Evolutionary conservation across 2,329 filamentous ascomycete species (phyloP).

Genomic region (Aspergillus latus): DNA sequence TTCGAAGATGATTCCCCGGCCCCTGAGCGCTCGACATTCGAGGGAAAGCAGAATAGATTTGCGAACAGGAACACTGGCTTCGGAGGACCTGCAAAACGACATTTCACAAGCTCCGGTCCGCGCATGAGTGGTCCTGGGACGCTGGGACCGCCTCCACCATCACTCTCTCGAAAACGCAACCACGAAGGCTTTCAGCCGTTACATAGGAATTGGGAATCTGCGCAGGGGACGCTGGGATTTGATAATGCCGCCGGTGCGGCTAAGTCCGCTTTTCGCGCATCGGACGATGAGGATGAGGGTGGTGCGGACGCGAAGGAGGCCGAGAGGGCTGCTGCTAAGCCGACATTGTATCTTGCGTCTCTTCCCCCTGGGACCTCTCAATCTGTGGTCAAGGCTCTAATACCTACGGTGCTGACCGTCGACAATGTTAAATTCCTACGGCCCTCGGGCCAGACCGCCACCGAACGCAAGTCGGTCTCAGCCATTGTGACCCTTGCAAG

Average conservation of each 20-base stretch:
- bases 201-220: slow-evolving; percentile 41
- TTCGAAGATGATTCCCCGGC: slow-evolving; percentile 48
- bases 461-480: slow-evolving; percentile 69
- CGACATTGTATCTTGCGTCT: slow-evolving; percentile 55
- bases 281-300: slow-evolving; percentile 48
- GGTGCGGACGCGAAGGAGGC: slow-evolving; percentile 42
- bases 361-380: slow-evolving; percentile 55
- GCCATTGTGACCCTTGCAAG: slow-evolving; percentile 79
- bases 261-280: slow-evolving; percentile 42
- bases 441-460: slow-evolving; percentile 46
- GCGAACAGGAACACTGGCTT: slow-evolving; percentile 37
- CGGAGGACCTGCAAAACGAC: slow-evolving; percentile 56
- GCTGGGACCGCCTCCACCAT: slow-evolving; percentile 45
- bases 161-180: slow-evolving; percentile 45
- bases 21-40: slow-evolving; percentile 19
- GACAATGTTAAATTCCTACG: slow-evolving; percentile 73
- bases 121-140: slow-evolving; percentile 52
- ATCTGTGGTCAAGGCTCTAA: slow-evolving; percentile 50
- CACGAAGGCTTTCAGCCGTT: slow-evolving; percentile 41
- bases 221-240: slow-evolving; percentile 43
- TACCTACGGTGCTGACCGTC: slow-evolving; percentile 59
- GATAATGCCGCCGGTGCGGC: slow-evolving; percentile 31
- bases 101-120: slow-evolving; percentile 55
- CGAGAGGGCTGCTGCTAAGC: slow-evolving; percentile 53
- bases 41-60: slow-evolving; percentile 27